Percentiles rank a stretch among this genome's conserved stretches.
Conservation (phyloP, 2,329 filamentous ascomycete genomes). For the Beauveria sp. region DNA sequence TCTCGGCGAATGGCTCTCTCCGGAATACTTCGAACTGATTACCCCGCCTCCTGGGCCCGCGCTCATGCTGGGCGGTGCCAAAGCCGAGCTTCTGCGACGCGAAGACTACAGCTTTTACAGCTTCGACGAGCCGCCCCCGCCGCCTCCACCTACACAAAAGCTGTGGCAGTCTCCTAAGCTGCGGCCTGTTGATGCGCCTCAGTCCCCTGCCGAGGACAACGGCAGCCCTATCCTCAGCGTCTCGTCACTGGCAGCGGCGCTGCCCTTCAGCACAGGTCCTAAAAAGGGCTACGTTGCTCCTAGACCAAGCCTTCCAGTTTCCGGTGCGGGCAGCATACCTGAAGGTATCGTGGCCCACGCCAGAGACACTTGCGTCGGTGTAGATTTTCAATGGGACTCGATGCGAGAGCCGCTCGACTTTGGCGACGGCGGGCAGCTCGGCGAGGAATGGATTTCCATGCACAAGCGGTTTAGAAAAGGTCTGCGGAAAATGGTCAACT, state of each 20-base stretch:
- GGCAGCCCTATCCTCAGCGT: conserved; percentile 18
- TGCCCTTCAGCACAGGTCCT: conserved; percentile 22
- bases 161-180: conserved; percentile 5
- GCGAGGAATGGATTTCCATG: conserved; percentile 95
- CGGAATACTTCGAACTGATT: conserved; percentile 88
- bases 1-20: conserved; percentile 89
- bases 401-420: conserved; percentile 70
- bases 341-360: conserved; percentile 85
- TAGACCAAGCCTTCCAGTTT: conserved; percentile 75
- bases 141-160: conserved; percentile 13
- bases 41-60: conserved; percentile 79
- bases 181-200: conserved; percentile 11
- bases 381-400: conserved; percentile 97
- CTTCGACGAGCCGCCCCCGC: conserved; percentile 16
- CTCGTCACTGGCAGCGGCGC: conserved; percentile 26
- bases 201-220: conserved; percentile 19
- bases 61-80: conserved; percentile 82
- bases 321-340: conserved; percentile 72
- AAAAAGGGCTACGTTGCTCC: conserved; percentile 62
- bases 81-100: conserved; percentile 73
- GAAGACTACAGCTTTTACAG: conserved; percentile 55
- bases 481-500: conserved; percentile 69
- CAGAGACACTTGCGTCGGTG: conserved; percentile 70
- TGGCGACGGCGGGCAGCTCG: conserved; percentile 80
- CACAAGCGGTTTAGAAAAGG: conserved; percentile 81